Base-by-base conservation (phyloP, 2,329 filamentous ascomycete species). In the Aspergillus latus region DNA sequence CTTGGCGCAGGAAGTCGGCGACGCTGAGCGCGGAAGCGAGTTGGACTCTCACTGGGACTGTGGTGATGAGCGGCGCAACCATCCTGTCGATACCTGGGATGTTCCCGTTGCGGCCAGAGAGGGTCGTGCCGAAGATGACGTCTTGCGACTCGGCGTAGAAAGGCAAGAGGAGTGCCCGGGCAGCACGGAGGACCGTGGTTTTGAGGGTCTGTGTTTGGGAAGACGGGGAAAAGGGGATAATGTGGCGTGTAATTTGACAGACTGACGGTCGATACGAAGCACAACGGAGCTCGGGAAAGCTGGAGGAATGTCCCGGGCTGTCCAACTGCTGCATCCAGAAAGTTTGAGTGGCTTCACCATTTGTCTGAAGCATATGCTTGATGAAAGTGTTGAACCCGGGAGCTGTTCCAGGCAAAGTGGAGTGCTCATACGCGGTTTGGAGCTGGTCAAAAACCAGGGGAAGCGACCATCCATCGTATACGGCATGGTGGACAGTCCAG, bases 401-500 rank as follows among this genome's bases (percentile, higher is more conserved):
- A 1, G 42, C 2, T 44, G 42, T 5, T 2, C 21, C 21, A 21
- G 26, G 26, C 1, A 9, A 29, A 11, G 21, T 29, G 11, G 16
- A 1, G 9, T n/a, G 10, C 5, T 2, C 42, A 11, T 26, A 28
- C 13, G 28, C 13, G 16, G 26, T 5, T 28, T 44, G 1, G 42
- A 44, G 30, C n/a, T 58, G 52, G 10, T 54, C 26, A n/a, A 56
- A 34, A 7, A 60, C 26, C 39, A 60, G n/a, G 8, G 57, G 54
- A n/a, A 66, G 45, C 28, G 54, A 66, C 65, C 63, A 67, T 4
- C 73, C 75, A 61, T 79, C 77, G 59, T 77, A 79, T 1, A 78
- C 61, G 4, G 74, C 72, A 56, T 78, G 76, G 59, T 79, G 76
- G 55, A 73, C 69, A 1, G 72, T 74, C 52, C 72, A 62, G 11